phyloP scores from a whole-genome alignment of 2,329 filamentous ascomycete species.

The Seiridium unicorne region DNA sequence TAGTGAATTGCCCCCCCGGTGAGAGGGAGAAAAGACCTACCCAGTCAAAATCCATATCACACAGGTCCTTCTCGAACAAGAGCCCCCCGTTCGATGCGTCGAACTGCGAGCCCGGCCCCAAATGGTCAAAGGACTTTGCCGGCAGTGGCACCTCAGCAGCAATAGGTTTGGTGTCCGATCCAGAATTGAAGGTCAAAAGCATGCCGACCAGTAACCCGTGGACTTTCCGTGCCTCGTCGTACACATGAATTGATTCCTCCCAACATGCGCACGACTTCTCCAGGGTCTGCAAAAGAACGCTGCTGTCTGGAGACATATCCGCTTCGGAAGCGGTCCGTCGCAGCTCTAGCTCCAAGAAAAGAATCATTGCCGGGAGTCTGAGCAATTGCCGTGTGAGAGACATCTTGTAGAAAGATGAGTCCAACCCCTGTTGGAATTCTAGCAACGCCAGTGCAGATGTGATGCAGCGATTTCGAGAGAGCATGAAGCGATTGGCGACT shows the following conservation, averaged over 20 bases:
- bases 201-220: background rate
- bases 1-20: background rate
- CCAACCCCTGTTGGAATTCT: constrained; percentile 14
- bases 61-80: constrained; percentile 10
- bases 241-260: background rate
- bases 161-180: no score
- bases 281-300: background rate
- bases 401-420: background rate
- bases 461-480: constrained; percentile 21
- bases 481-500: constrained; percentile 11
- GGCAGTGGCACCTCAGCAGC: no score
- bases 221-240: background rate
- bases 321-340: background rate
- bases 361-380: background rate
- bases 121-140: background rate
- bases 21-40: constrained; percentile 11
- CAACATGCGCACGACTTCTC: background rate
- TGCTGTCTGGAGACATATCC: background rate
- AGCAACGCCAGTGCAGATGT: constrained; percentile 22
- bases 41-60: constrained; percentile 26
- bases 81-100: background rate
- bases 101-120: background rate
- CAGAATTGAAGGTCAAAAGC: background rate
- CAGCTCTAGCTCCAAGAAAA: background rate
- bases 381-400: background rate